A percentile compares a stretch with the other conserved stretches of the same genome.
Conservation (phyloP, 371 early-diverging fungal species). For the Syncephalis plumigaleata region DNA sequence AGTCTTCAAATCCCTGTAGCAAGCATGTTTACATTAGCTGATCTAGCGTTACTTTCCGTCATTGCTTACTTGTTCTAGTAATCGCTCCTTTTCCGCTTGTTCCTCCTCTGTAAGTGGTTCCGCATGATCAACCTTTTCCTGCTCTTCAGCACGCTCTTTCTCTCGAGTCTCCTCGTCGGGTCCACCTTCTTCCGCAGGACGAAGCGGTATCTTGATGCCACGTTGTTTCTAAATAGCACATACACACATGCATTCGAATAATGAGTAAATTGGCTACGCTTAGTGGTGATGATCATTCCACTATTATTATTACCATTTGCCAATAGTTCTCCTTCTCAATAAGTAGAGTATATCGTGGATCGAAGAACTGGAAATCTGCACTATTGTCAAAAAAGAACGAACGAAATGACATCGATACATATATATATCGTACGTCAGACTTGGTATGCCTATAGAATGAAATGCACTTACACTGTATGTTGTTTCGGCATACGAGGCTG, state of each 20-base stretch:
- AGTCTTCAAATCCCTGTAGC: constrained; percentile 72
- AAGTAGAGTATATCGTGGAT: constrained; percentile 55
- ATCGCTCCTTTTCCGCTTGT: constrained; percentile 55
- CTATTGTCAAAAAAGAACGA: constrained; percentile 13
- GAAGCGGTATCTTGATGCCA: constrained; percentile 31
- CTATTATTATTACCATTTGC: constrained; percentile 14
- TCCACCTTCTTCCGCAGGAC: constrained; percentile 16
- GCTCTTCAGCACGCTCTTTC: constrained; percentile 55
- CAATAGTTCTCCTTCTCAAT: constrained; percentile 64
- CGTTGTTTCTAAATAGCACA: constrained; percentile 24
- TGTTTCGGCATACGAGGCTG: constrained; percentile 47
- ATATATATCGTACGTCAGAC: not conserved
- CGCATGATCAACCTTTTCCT: constrained; percentile 67
- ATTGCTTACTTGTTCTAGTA: constrained; percentile 27
- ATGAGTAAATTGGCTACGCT: too few species aligned
- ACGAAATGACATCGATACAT: constrained; percentile 1
- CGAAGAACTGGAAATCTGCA: constrained; percentile 90
- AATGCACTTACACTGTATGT: constrained; percentile 21
- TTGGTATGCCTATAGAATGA: too few species aligned
- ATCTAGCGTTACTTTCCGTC: not conserved
- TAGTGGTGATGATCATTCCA: too few species aligned
- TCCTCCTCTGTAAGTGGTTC: constrained; percentile 86
- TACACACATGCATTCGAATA: too few species aligned
- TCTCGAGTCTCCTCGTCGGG: constrained; percentile 32
- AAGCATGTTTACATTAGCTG: not conserved